A percentile compares a stretch with the other conserved stretches of the same genome.
Evolutionary conservation across 495 filamentous ascomycete genomes (phyloP).

Genomic region (Talaromyces wortmannii): DNA sequence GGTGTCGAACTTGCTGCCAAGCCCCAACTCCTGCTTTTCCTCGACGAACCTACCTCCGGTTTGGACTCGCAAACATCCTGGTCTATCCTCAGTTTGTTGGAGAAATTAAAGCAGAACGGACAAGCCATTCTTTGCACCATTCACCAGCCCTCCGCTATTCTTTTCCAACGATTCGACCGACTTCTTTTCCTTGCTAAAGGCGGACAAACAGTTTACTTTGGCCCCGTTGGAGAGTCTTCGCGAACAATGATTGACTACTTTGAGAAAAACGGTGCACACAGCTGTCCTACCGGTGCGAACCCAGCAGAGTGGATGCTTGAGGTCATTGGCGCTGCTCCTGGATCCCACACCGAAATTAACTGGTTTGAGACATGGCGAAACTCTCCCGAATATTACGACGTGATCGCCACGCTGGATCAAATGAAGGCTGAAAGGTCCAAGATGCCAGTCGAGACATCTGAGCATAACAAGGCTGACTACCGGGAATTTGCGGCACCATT

Average conservation of each 20-base stretch:
- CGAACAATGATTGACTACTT: constrained; percentile 70
- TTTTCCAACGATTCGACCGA: constrained; percentile 88
- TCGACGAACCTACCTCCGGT: constrained; percentile 85
- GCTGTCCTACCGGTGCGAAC: constrained; percentile 65
- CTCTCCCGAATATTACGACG: constrained; percentile 56
- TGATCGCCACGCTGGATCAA: constrained; percentile 58
- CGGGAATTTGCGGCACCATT: constrained; percentile 46
- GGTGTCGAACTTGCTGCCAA: constrained; percentile 84
- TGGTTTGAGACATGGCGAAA: constrained; percentile 75
- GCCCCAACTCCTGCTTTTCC: constrained; percentile 76
- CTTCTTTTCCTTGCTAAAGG: constrained; percentile 75
- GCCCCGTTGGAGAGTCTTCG: constrained; percentile 71
- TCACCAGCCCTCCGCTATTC: constrained; percentile 84
- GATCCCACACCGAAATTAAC: constrained; percentile 63
- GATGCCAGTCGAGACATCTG: constrained; percentile 29
- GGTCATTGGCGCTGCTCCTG: constrained; percentile 82
- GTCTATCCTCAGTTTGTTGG: constrained; percentile 71
- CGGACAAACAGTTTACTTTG: constrained; percentile 79
- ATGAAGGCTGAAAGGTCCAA: constrained; percentile 48
- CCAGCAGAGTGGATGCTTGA: constrained; percentile 94
- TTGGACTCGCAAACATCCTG: constrained; percentile 81
- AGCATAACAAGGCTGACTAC: constrained; percentile 24
- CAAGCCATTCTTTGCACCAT: constrained; percentile 90
- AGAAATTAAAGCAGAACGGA: constrained; percentile 75
- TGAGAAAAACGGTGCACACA: constrained; percentile 60